Base-by-base conservation (phyloP, 148 eudicot species). In the Vaccinium vitisidaea region DNA sequence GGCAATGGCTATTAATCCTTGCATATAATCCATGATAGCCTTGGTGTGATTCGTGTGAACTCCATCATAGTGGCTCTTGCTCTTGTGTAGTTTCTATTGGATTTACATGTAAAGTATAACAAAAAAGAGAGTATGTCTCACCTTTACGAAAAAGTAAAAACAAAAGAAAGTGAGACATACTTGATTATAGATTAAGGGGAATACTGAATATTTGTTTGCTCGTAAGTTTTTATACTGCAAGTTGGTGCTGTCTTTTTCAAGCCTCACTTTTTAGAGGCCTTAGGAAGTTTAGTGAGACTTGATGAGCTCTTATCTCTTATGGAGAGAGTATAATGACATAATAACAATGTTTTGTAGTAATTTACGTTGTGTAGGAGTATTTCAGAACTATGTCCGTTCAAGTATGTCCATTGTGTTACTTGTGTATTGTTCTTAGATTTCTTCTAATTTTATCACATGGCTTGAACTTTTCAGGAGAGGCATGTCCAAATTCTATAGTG, bases 401-500 rank as follows among this genome's bases (percentile, higher is more conserved):
- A 43, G 46, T 43, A 43, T 43, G 46, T 43, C 46, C 6, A 43
- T 43, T 43, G 46, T 36, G 39, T 27, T 0, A 25, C 12, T 69
- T 12, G 30, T 18, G 13, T 69, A 10, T 27, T 69, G 74, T 69
- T 30, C 18, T 69, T 69, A 13, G 74, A 69, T 30, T 27, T 69
- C 7, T 69, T 12, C 74, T 69, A 69, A 69, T 69, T 69, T 69
- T 69, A 15, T 69, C 32, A 12, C 4, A 0, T 52, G 56, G 32
- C 58, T 32, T 75, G 59, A 53, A 56, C 73, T 19, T 82, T 87
- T 77, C 90, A 96, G 98, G 82, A 91, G 89, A 83, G 95, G 98
- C 75, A 90, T 96, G 48, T 96, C 98, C 18, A 91, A 84, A 8
- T 94, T 92, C 90, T 96, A 94, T 84, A 84, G 84, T 52, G 98